Evolutionary conservation across 176 grass and related monocot species (phyloP), one percentile per base, ranked within the genome.

Genomic region (Lolium multiflorum): DNA sequence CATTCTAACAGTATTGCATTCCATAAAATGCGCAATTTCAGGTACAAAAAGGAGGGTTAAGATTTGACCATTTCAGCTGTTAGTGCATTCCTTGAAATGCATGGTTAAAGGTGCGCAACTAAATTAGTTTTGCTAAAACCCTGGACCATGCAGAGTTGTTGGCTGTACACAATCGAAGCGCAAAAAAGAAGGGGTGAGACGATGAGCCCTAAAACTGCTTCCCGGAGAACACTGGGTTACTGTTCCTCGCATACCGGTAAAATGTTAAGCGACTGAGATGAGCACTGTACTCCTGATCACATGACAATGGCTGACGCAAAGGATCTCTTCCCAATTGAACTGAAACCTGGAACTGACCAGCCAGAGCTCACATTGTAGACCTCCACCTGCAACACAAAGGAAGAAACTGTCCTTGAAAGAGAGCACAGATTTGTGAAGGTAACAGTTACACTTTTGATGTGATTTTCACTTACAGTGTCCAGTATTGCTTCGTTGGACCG

Each of bases 261-360:
- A 60, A 21, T 72, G 54, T 55, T 79, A 64, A 63, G 76, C 63
- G 69, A 44, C 56, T 62, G 41, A 77, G 54, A 58, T 76, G 51
- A 85, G 31, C 20, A 54, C 78, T 86, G 22, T 69, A n/a, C 59
- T 81, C 37, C 37, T 59, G 44, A 60, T 17, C 64, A 83, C 11
- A 95, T 54, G 58, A 87, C 83, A 78, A 88, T 70, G 7, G 96
- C 91, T 47, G 93, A 94, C 2, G 92, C 64, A 35, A 95, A 98
- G 76, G 86, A 92, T 69, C 93, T 93, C 87, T 91, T 92, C 88
- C 91, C 91, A 63, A 98, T 79, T 62, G 93, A 84, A 79, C 38
- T 82, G 49, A 83, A 89, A 77, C 46, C 50, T 55, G 58, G 71
- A 15, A 74, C 70, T 61, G 76, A 86, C 96, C 96, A 98, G 16